phyloP scores from a whole-genome alignment of 2,329 filamentous ascomycete species.

The Colletotrichum karsti region DNA sequence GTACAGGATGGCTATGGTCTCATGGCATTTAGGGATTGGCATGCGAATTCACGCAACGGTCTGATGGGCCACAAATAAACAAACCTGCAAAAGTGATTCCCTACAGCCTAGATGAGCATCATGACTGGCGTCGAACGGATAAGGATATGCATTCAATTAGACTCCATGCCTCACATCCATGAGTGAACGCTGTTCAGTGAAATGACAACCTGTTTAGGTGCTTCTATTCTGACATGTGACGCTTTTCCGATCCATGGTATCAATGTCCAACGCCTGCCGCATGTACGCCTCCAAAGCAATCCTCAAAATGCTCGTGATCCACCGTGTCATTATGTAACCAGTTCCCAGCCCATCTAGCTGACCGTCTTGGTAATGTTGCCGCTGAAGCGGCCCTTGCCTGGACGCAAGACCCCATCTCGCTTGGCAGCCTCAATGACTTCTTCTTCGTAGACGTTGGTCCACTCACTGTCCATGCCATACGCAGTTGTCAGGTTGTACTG shows the following conservation, averaged over 20 bases:
- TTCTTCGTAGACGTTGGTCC: conserved; percentile 43
- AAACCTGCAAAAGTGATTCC: conserved; percentile 27
- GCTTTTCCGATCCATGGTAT: conserved; percentile 5
- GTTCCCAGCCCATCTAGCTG: background rate
- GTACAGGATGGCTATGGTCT: conserved; percentile 40
- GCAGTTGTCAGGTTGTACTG: conserved; percentile 35
- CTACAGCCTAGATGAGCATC: conserved; percentile 2
- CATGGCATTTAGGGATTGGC: conserved; percentile 47
- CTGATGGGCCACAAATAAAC: conserved; percentile 29
- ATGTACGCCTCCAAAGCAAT: no score
- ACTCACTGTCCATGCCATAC: conserved; percentile 47
- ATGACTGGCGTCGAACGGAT: conserved; percentile 25
- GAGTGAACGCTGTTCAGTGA: no score
- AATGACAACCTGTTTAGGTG: background rate
- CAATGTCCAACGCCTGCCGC: conserved; percentile 1
- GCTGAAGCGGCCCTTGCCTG: conserved; percentile 50
- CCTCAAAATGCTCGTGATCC: no score
- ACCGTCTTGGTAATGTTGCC: conserved; percentile 38
- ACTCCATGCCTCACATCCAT: background rate
- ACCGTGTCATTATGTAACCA: no score
- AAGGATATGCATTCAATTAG: conserved; percentile 42
- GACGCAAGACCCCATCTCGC: conserved; percentile 43
- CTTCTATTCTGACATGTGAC: background rate
- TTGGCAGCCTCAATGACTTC: conserved; percentile 40
- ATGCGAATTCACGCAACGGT: conserved; percentile 35